These are phyloP conservation scores for Helminthosporium solani DNA, from an alignment of 2,329 filamentous ascomycete species.

Conservation along the genomic window DNA sequence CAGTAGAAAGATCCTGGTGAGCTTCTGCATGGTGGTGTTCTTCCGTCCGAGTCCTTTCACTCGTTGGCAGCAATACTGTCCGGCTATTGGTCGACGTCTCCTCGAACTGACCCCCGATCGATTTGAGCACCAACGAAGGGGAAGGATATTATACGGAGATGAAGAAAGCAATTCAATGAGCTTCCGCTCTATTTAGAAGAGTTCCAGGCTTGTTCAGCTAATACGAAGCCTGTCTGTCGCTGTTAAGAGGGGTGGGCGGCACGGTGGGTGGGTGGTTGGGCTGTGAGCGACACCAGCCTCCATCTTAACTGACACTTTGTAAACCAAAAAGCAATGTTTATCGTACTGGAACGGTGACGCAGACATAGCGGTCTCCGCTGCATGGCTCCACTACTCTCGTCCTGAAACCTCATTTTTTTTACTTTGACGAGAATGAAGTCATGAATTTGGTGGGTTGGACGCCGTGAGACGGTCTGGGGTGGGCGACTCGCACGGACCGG, in stretches of 20 bases:
- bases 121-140: slow-evolving; percentile 10
- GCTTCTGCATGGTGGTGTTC: slow-evolving; percentile 19
- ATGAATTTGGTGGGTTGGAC: not conserved
- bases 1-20: slow-evolving; percentile 17
- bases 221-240: too few species aligned
- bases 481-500: not conserved
- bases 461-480: not conserved
- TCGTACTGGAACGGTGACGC: slow-evolving; percentile 20
- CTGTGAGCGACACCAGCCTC: slow-evolving; percentile 19
- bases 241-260: slow-evolving; percentile 22
- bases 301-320: not conserved
- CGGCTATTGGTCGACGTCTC: slow-evolving; percentile 13
- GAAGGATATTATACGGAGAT: slow-evolving; percentile 8
- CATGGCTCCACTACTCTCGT: slow-evolving; percentile 13
- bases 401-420: slow-evolving; percentile 17
- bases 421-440: slow-evolving; percentile 6
- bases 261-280: slow-evolving; percentile 7
- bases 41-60: not conserved
- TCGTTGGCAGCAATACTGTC: slow-evolving; percentile 7
- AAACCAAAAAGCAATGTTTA: slow-evolving; percentile 22
- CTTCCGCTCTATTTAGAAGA: slow-evolving; percentile 12
- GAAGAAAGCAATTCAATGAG: slow-evolving; percentile 10
- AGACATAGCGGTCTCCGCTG: slow-evolving; percentile 9
- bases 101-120: not conserved
- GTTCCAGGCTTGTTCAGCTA: slow-evolving; percentile 8